Percentiles rank a stretch among this genome's conserved stretches.
Evolutionary conservation across 495 filamentous ascomycete species (phyloP).

Genomic region (Neurospora sp.): DNA sequence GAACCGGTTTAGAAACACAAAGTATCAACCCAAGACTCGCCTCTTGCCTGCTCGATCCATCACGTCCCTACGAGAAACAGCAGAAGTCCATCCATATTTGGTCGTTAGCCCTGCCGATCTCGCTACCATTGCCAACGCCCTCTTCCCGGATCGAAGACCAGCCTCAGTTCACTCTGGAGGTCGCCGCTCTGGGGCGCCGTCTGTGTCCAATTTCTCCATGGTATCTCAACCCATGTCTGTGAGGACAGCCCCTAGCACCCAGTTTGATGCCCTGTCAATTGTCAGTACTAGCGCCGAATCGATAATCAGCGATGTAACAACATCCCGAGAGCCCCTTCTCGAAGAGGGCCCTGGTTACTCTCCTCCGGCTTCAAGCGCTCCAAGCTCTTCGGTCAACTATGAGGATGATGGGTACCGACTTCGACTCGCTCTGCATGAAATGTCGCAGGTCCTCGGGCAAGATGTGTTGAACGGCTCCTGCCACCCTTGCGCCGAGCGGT

Average conservation of each 20-base stretch:
- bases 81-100: constrained; percentile 62
- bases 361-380: constrained; percentile 27
- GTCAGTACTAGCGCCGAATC: constrained; percentile 60
- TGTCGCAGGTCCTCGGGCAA: constrained; percentile 49
- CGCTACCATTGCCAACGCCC: constrained; percentile 55
- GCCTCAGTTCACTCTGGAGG: constrained; percentile 42
- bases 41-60: constrained; percentile 58
- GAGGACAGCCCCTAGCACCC: constrained; percentile 29
- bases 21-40: constrained; percentile 43
- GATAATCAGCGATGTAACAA: constrained; percentile 55
- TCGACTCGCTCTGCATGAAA: constrained; percentile 52
- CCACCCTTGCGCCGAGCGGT: constrained; percentile 63
- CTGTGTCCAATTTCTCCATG: constrained; percentile 51
- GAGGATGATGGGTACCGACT: constrained; percentile 47
- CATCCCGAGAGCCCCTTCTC: constrained; percentile 52
- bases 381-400: constrained; percentile 25
- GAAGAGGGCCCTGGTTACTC: constrained; percentile 41
- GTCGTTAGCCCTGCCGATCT: constrained; percentile 67
- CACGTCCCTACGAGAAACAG: constrained; percentile 58
- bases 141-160: constrained; percentile 56
- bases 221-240: constrained; percentile 39
- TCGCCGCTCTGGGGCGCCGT: constrained; percentile 54
- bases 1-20: constrained; percentile 45
- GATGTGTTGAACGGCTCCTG: constrained; percentile 52
- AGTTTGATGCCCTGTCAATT: constrained; percentile 48